Conservation (phyloP, 2,329 filamentous ascomycete genomes). For the Sclerotinia subarctica region DNA sequence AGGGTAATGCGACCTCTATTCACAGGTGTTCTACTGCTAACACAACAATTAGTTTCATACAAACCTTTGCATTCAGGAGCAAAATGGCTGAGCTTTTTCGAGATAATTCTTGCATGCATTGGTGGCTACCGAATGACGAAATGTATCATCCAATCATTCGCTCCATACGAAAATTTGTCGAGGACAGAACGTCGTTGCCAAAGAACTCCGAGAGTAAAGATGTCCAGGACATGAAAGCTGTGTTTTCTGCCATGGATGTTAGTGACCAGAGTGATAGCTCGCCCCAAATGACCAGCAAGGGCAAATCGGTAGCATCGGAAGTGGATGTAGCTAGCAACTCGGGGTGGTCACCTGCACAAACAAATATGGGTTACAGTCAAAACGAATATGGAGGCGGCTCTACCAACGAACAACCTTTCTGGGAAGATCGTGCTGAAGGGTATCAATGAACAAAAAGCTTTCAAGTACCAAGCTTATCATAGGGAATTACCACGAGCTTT, state of each 20-base stretch:
- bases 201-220: constrained; percentile 60
- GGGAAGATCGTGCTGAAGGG: background rate
- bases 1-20: constrained; percentile 56
- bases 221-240: constrained; percentile 69
- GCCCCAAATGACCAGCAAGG: constrained; percentile 19
- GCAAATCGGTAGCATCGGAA: constrained; percentile 6
- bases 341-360: constrained; percentile 17
- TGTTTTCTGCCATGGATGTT: constrained; percentile 64
- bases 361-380: constrained; percentile 3
- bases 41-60: constrained; percentile 67
- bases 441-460: background rate
- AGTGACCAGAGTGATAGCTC: constrained; percentile 38
- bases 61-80: constrained; percentile 67
- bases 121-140: constrained; percentile 88
- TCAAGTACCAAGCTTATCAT: background rate
- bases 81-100: constrained; percentile 75
- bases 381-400: constrained; percentile 12
- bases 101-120: constrained; percentile 67
- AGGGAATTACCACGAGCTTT: background rate
- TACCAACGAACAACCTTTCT: constrained; percentile 13
- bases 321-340: constrained; percentile 23
- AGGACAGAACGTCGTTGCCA: constrained; percentile 65
- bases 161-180: constrained; percentile 75
- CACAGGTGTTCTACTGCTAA: constrained; percentile 12
- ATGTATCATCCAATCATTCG: constrained; percentile 70